These are phyloP conservation scores for Cruciata laevipes DNA, from an alignment of 257 asterid species.

Conservation along the genomic window DNA sequence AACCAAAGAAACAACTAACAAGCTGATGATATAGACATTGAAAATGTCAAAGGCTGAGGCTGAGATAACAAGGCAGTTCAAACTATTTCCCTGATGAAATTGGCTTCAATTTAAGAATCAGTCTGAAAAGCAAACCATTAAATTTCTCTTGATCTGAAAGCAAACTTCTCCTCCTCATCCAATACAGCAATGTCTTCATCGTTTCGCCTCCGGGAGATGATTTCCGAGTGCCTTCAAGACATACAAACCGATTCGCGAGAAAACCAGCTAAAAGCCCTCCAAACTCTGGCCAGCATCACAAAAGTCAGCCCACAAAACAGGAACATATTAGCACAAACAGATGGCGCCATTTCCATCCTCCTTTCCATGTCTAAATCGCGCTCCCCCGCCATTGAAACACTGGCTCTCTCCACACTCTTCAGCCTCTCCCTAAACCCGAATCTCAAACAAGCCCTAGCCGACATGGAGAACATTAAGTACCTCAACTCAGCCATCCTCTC, in stretches of 20 bases:
- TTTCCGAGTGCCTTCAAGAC: conserved; percentile 39
- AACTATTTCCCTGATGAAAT: neutral
- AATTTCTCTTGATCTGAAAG: neutral
- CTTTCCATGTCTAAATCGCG: conserved; percentile 37
- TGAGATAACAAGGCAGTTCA: conserved; percentile 10
- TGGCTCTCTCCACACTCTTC: conserved; percentile 60
- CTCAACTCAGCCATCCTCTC: conserved; percentile 36
- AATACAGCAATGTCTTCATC: conserved; percentile 13
- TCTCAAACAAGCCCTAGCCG: conserved; percentile 49
- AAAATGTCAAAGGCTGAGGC: conserved; percentile 9
- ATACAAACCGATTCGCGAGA: conserved; percentile 29
- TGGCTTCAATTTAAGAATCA: neutral
- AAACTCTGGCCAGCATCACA: conserved; percentile 50
- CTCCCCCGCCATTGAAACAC: conserved; percentile 21
- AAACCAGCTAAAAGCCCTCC: conserved; percentile 39
- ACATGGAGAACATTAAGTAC: conserved; percentile 37
- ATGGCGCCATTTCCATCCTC: conserved; percentile 47
- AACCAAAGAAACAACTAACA: neutral
- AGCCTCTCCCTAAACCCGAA: conserved; percentile 68
- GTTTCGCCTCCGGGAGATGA: conserved; percentile 32
- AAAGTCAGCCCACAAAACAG: conserved; percentile 69
- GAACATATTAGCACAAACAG: conserved; percentile 44
- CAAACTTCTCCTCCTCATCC: neutral
- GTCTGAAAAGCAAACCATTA: neutral
- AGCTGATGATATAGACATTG: neutral